Evolutionary conservation across 805 yeast species (phyloP).

Genomic region (Cyberlindnera japonica): DNA sequence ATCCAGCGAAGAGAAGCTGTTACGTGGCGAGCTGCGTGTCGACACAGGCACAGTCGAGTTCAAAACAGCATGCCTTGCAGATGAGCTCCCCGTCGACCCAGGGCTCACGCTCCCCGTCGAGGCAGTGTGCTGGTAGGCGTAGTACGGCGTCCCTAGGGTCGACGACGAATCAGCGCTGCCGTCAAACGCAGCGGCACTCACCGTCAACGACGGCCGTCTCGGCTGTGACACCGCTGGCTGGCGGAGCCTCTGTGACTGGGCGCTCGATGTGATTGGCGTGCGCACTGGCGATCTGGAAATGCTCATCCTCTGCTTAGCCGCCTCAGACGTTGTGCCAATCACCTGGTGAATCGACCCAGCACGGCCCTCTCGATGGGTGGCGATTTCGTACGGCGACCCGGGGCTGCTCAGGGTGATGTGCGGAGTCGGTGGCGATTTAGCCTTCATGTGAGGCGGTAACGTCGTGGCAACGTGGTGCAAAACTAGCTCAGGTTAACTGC

Average conservation of each 20-base stretch:
- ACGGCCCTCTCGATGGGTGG: conserved; percentile 10
- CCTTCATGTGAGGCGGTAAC: background rate
- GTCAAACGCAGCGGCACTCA: too few relatives aligned
- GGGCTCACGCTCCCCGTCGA: conserved; percentile 10
- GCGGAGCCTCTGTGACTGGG: conserved; percentile 12
- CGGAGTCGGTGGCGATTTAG: background rate
- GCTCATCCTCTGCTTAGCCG: conserved; percentile 9
- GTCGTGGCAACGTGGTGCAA: background rate
- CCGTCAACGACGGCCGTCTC: conserved; percentile 21
- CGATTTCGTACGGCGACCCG: background rate
- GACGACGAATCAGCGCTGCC: conserved; percentile 19
- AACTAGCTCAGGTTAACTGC: background rate
- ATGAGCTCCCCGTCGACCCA: background rate
- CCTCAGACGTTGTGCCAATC: background rate
- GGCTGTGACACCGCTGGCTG: conserved; percentile 9
- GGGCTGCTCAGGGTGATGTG: background rate
- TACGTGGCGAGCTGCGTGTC: conserved; percentile 22
- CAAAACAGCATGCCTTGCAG: conserved; percentile 13
- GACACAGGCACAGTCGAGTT: conserved; percentile 9
- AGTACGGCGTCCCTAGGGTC: conserved; percentile 23
- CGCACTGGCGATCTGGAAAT: conserved; percentile 22
- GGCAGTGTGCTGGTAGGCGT: conserved; percentile 6
- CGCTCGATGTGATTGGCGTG: conserved; percentile 11
- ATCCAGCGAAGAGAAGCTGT: conserved; percentile 15
- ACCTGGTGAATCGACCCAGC: conserved; percentile 8